Conservation (phyloP, 2,329 filamentous ascomycete genomes). For the Scopulariopsis brevicaulis region DNA sequence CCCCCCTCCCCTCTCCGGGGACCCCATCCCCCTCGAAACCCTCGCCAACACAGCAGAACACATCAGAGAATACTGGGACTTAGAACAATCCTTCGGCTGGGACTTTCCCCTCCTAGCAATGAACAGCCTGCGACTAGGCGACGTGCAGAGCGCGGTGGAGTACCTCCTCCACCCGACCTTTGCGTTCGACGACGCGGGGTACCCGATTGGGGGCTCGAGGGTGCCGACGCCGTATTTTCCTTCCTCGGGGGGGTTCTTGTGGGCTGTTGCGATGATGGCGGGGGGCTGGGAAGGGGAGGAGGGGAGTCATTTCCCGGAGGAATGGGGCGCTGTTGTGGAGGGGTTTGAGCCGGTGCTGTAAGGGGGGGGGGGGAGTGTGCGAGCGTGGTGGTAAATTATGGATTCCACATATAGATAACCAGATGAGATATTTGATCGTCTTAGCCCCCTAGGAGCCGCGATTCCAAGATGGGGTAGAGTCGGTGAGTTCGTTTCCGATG, state of each 20-base stretch:
- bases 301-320: constrained; percentile 32
- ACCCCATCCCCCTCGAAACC: constrained; percentile 20
- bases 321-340: constrained; percentile 35
- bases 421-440: too few relatives aligned
- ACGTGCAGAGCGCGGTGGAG: constrained; percentile 22
- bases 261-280: constrained; percentile 44
- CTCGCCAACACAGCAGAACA: constrained; percentile 23
- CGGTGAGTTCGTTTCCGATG: too few relatives aligned
- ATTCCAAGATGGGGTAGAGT: too few relatives aligned
- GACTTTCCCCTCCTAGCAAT: constrained; percentile 32
- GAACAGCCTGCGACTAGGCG: constrained; percentile 27
- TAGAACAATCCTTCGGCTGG: constrained; percentile 29
- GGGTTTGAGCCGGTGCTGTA: constrained; percentile 22
- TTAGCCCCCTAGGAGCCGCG: too few relatives aligned
- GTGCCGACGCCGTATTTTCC: constrained; percentile 49
- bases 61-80: constrained; percentile 24
- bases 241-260: constrained; percentile 32
- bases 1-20: constrained; percentile 23
- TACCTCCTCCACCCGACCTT: constrained; percentile 38
- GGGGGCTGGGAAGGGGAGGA: constrained; percentile 41
- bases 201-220: constrained; percentile 36
- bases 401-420: too few relatives aligned
- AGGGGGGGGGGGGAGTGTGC: too few relatives aligned
- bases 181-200: constrained; percentile 44
- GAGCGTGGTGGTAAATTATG: too few relatives aligned